Base-by-base conservation (phyloP, 1,284 basidiomycete species). In the Apiotrichum siamense region DNA sequence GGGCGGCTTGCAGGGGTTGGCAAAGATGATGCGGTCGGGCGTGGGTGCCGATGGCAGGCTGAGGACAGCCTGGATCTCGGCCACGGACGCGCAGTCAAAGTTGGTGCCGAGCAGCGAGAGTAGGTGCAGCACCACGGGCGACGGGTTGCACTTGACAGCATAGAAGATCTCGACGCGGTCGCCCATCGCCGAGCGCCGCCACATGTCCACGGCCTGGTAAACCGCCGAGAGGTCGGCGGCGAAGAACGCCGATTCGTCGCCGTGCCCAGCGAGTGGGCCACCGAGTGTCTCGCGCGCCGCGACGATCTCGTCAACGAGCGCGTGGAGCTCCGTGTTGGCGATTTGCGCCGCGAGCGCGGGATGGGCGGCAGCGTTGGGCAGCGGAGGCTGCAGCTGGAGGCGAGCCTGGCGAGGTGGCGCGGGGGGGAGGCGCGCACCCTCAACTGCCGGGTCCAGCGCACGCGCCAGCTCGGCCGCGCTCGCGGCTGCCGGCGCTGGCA, bases 21-120 rank as follows among this genome's bases (percentile, higher is more conserved):
- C 96, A 69, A 93, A 99, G 68, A 98, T 91, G 78, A 99, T 88
- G 53, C 87, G 82, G 46, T 75, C 70, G 11, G 71, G 63, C 4
- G 62, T 58, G 2, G 73, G 72, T 15, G 66, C 66, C 18, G 79
- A 78, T 2, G 91, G 84, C 12, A 94, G 74, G 23, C 78, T 77
- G 25, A 97, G 79, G 12, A 98, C 86, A 56, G 83, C 81, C 24
- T 82, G 78, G 64, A 99, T 97, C 76, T 99, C 96, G 54, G 86
- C 85, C 64, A 90, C 88, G 38, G 93, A 97, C n/a, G 96, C 96
- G 66, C 96, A 98, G 76, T 98, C 96, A 76, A 98, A 99, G 15
- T 91, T 91, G 1, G 87, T 79, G 36, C 94, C 94, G 54, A 97
- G 77, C 23, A 86, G 83, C 12, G 91, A 88, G 36, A 98, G 83